Evolutionary conservation across 352 stramenopile genomes (phyloP).

Genomic region (Phytophthora tubulina): DNA sequence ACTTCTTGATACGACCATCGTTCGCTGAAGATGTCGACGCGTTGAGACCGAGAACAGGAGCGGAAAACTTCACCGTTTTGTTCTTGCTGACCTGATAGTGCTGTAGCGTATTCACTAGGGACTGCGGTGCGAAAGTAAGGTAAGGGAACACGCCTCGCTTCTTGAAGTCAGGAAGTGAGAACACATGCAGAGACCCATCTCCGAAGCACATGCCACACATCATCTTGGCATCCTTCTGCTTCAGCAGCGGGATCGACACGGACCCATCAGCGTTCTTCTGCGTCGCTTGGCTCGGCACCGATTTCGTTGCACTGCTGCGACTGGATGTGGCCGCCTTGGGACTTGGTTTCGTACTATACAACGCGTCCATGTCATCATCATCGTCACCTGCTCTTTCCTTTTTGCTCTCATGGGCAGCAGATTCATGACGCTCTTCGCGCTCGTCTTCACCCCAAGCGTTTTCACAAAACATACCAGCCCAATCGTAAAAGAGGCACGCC

Average conservation of each 20-base stretch:
- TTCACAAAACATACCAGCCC: slow-evolving; percentile 81
- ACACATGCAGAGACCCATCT: slow-evolving; percentile 84
- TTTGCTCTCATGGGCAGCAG: slow-evolving; percentile 21
- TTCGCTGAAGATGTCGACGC: slow-evolving; percentile 74
- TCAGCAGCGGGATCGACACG: slow-evolving; percentile 62
- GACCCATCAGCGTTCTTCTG: slow-evolving; percentile 48
- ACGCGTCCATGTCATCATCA: slow-evolving; percentile 77
- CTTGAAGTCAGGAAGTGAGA: slow-evolving; percentile 84
- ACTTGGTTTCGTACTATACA: slow-evolving; percentile 68
- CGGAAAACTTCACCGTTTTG: slow-evolving; percentile 63
- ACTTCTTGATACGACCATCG: slow-evolving; percentile 84
- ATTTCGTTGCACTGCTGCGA: slow-evolving; percentile 26
- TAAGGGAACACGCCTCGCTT: slow-evolving; percentile 86
- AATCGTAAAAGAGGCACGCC: slow-evolving; percentile 87
- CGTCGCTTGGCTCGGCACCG: neutral
- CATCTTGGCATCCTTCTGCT: slow-evolving; percentile 67
- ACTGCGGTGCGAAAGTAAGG: slow-evolving; percentile 83
- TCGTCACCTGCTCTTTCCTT: slow-evolving; percentile 41
- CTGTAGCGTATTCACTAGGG: slow-evolving; percentile 80
- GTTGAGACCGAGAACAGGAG: slow-evolving; percentile 77
- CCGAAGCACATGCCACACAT: slow-evolving; percentile 89
- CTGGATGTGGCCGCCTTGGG: slow-evolving; percentile 24
- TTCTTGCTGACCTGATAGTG: slow-evolving; percentile 66
- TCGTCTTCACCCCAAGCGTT: slow-evolving; percentile 69
- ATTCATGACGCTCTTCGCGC: slow-evolving; percentile 42